Conservation (phyloP, 2,329 filamentous ascomycete species). For the Fusarium odoratissimum region DNA sequence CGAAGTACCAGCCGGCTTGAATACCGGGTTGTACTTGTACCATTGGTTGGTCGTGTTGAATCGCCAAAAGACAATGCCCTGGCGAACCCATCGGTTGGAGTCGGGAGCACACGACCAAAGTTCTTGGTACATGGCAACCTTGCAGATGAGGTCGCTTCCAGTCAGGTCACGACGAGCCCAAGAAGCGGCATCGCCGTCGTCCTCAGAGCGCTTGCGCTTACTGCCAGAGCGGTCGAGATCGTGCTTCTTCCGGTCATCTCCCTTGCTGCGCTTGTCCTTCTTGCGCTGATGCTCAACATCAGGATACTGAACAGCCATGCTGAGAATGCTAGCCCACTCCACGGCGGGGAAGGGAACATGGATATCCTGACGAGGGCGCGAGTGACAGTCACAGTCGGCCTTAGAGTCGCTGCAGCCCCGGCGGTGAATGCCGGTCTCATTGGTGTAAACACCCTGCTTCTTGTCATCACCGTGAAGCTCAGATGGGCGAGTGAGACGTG, state of each 20-base stretch:
- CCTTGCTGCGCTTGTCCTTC: slow-evolving; percentile 53
- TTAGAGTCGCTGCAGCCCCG: slow-evolving; percentile 62
- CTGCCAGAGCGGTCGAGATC: slow-evolving; percentile 51
- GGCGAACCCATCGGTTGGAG: slow-evolving; percentile 64
- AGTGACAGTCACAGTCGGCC: slow-evolving; percentile 63
- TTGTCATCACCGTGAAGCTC: slow-evolving; percentile 63
- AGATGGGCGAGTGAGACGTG: slow-evolving; percentile 66
- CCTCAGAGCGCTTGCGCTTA: slow-evolving; percentile 56
- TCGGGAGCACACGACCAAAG: slow-evolving; percentile 67
- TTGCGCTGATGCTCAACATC: slow-evolving; percentile 55
- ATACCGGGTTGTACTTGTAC: slow-evolving; percentile 60
- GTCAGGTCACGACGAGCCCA: slow-evolving; percentile 56
- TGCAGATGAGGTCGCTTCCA: slow-evolving; percentile 67
- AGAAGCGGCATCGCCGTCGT: slow-evolving; percentile 55
- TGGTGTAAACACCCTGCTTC: slow-evolving; percentile 59
- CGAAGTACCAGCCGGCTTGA: slow-evolving; percentile 64
- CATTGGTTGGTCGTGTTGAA: slow-evolving; percentile 67
- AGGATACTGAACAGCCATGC: slow-evolving; percentile 65
- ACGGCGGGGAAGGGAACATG: slow-evolving; percentile 68
- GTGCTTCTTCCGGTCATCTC: slow-evolving; percentile 51
- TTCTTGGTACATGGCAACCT: slow-evolving; percentile 76
- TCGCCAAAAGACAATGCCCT: slow-evolving; percentile 72
- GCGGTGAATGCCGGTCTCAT: slow-evolving; percentile 65
- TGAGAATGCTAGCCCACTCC: slow-evolving; percentile 69
- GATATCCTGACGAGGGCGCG: slow-evolving; percentile 60